Conservation (phyloP, 2,329 filamentous ascomycete genomes). For the Fusarium papillatum region DNA sequence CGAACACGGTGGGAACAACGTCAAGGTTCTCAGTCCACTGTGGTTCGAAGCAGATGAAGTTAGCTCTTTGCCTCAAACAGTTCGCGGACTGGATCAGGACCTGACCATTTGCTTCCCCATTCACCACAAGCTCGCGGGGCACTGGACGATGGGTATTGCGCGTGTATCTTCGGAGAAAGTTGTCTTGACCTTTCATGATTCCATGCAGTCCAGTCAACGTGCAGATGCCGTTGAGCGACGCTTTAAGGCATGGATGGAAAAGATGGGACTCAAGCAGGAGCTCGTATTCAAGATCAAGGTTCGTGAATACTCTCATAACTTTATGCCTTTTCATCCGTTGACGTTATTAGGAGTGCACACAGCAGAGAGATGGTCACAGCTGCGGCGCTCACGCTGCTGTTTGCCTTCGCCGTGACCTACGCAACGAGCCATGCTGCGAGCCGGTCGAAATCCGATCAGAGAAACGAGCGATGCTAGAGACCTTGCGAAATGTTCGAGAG, state of each 20-base stretch:
- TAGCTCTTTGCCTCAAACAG: background rate
- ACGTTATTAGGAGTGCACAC: background rate
- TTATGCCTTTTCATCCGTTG: background rate
- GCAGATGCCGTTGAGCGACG: background rate
- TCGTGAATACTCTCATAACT: background rate
- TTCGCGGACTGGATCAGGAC: background rate
- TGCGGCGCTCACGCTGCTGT: background rate
- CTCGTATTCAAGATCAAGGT: background rate
- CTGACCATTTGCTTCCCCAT: conserved; percentile 7
- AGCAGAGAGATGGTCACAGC: background rate
- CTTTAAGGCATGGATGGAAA: conserved; percentile 1
- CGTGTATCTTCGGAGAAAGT: background rate
- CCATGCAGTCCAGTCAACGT: background rate
- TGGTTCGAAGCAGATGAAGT: conserved; percentile 5
- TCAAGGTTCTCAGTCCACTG: conserved; percentile 3
- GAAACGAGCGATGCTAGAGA: background rate
- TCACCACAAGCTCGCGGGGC: background rate
- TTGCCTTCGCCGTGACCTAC: background rate
- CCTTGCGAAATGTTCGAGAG: background rate
- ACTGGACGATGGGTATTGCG: conserved; percentile 3
- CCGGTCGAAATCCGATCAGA: background rate
- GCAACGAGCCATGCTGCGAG: background rate
- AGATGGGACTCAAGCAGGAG: background rate
- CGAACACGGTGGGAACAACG: background rate
- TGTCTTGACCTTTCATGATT: background rate